These are phyloP conservation scores for Melanopsichium pennsylvanicum DNA, from an alignment of 1,284 basidiomycete genomes.

Conservation along the genomic window DNA sequence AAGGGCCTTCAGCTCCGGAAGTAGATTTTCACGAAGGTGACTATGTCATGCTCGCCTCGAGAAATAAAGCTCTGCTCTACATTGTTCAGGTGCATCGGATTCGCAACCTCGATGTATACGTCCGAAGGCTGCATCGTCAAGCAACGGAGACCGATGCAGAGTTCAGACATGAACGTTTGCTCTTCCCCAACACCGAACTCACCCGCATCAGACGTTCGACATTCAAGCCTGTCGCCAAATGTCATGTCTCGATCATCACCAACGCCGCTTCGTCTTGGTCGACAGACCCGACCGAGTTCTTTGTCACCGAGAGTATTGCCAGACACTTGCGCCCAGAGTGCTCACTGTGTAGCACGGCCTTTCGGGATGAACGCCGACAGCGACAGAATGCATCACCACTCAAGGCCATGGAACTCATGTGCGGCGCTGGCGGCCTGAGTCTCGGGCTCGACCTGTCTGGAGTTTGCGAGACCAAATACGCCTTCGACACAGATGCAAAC, in stretches of 20 bases:
- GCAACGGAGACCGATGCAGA: neutral
- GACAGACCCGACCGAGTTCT: slow-evolving; percentile 6
- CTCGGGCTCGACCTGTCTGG: slow-evolving; percentile 33
- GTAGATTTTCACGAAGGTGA: slow-evolving; percentile 35
- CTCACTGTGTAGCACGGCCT: neutral
- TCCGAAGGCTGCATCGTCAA: slow-evolving; percentile 12
- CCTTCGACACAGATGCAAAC: slow-evolving; percentile 18
- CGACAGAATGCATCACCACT: neutral
- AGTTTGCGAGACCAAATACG: slow-evolving; percentile 28
- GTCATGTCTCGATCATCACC: slow-evolving; percentile 9
- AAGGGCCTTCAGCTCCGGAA: too few species aligned
- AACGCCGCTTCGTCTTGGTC: neutral
- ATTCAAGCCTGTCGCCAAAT: slow-evolving; percentile 10
- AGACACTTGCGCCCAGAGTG: slow-evolving; percentile 4
- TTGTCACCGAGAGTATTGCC: slow-evolving; percentile 1
- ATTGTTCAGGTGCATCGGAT: slow-evolving; percentile 18
- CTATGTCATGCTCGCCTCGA: slow-evolving; percentile 13
- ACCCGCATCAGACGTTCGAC: neutral
- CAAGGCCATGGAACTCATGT: slow-evolving; percentile 25
- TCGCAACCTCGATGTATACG: neutral
- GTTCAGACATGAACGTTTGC: slow-evolving; percentile 32
- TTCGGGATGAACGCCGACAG: neutral
- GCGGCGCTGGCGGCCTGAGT: slow-evolving; percentile 35
- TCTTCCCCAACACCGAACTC: neutral
- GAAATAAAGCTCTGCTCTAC: slow-evolving; percentile 2